These are phyloP conservation scores for Fusarium piperis DNA, from an alignment of 2,329 filamentous ascomycete species.

Conservation along the genomic window DNA sequence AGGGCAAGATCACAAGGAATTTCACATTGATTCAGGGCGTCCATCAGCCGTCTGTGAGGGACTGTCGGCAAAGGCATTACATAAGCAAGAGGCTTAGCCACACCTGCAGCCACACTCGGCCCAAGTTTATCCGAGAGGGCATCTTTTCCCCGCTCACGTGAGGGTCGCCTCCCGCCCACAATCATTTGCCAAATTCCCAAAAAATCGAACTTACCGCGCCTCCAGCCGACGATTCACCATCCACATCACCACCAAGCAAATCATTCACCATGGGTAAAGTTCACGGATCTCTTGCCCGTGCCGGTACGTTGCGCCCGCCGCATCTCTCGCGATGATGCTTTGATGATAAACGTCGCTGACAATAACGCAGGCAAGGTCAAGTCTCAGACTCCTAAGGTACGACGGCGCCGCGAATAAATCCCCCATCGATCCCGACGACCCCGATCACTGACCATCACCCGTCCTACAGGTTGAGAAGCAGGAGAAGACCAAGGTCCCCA, in stretches of 20 bases:
- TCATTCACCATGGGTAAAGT: conserved; percentile 84
- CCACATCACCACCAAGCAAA: conserved; percentile 51
- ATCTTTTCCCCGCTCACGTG: conserved; percentile 50
- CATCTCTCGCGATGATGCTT: conserved; percentile 7
- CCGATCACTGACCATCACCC: conserved; percentile 45
- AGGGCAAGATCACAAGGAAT: background rate
- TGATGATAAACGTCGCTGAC: conserved; percentile 43
- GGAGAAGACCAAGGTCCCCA: conserved; percentile 97
- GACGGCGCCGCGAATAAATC: conserved; percentile 45
- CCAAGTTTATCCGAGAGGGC: conserved; percentile 49
- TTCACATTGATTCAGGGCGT: background rate
- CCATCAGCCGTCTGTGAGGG: background rate
- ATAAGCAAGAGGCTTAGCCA: conserved; percentile 5
- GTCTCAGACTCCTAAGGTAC: conserved; percentile 92
- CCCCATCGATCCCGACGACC: conserved; percentile 37
- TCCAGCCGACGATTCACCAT: conserved; percentile 45
- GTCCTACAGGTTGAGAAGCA: conserved; percentile 77
- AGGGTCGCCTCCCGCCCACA: conserved; percentile 49
- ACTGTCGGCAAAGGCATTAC: background rate
- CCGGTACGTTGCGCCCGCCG: conserved; percentile 55
- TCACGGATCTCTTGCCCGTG: conserved; percentile 93
- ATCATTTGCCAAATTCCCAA: conserved; percentile 51
- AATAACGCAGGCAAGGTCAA: conserved; percentile 95
- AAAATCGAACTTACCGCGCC: conserved; percentile 44
- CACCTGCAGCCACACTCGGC: conserved; percentile 10